These are phyloP conservation scores for Hypoxylon sp. DNA, from an alignment of 2,329 filamentous ascomycete species.

Conservation along the genomic window DNA sequence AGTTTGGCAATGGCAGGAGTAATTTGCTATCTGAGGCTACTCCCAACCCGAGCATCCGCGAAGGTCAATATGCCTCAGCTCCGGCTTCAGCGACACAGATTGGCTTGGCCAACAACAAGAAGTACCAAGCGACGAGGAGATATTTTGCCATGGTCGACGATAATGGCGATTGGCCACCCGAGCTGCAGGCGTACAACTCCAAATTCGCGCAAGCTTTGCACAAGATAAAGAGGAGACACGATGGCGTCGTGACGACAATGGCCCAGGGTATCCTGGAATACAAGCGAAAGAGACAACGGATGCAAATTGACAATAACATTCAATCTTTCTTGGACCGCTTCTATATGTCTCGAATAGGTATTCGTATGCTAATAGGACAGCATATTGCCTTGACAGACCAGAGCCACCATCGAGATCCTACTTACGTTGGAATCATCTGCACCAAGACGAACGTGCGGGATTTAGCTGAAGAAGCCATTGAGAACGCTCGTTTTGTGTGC, in stretches of 20 bases:
- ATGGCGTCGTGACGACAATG: conserved; percentile 97
- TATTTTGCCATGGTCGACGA: conserved; percentile 96
- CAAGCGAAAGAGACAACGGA: conserved; percentile 93
- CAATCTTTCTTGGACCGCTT: conserved; percentile 98
- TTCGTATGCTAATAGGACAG: conserved; percentile 98
- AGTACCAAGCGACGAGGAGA: conserved; percentile 67
- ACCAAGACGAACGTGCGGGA: conserved; percentile 97
- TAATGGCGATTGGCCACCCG: conserved; percentile 87
- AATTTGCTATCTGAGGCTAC: conserved; percentile 83
- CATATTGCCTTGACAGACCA: conserved; percentile 98
- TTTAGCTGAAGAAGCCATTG: conserved; percentile 94
- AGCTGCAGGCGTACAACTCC: conserved; percentile 93
- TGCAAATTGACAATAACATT: conserved; percentile 98
- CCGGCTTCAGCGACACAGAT: conserved; percentile 61
- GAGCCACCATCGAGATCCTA: conserved; percentile 85
- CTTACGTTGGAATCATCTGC: conserved; percentile 98
- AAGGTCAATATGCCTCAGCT: conserved; percentile 79
- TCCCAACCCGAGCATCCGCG: conserved; percentile 86
- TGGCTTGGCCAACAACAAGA: conserved; percentile 55
- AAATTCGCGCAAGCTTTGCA: conserved; percentile 88
- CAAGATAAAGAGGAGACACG: conserved; percentile 94
- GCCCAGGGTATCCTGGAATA: conserved; percentile 98
- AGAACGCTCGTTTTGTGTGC: conserved; percentile 98
- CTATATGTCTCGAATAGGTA: conserved; percentile 99
- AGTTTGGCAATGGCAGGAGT: conserved; percentile 58